Base-by-base conservation (phyloP, 1,284 basidiomycete genomes). In the Irpex sp. region DNA sequence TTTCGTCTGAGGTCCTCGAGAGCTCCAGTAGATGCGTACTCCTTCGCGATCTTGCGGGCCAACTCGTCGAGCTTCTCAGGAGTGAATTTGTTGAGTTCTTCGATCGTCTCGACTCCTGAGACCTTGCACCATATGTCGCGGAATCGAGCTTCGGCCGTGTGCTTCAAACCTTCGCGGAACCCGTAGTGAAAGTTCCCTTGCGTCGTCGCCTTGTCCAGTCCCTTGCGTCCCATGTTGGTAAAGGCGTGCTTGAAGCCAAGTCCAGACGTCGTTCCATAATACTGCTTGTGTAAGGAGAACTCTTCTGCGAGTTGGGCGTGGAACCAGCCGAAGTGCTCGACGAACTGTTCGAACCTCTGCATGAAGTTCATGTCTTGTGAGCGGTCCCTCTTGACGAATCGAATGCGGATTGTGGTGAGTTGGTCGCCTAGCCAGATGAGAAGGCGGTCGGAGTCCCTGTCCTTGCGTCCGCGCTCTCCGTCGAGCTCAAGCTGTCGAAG, bases 171-270 rank as follows among this genome's bases (percentile, higher is more conserved):
- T 59, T 78, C 74, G 11, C 74, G 64, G 3, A 78, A 65, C 59
- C 73, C 59, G 56, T 77, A 71, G 61, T 73, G 65, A 60, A 77
- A 78, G 9, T 72, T 71, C 0, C 75, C 75, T 64, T 76, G 66
- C 0, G 38, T 65, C 34, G 9, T 59, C 21, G 9, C 36, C 15
- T 8, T 8, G 17, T n/a, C 49, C 3, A 71, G 63, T 1, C 61
- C 65, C 37, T 70, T 69, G 5, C 66, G 61, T 0, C 66, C 31
- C 11, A 66, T 52, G 40, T 67, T 11, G 13, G 60, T 64, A 21
- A 68, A 65, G 9, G 60, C 66, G 26, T 67, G 63, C 37, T 59
- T 62, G 0, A 73, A 58, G 5, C 71, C 66, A 15, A 21, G 37
- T 0, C 61, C 63, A 2, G n/a, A n/a, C n/a, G n/a, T n/a, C n/a